Base-by-base conservation (phyloP, 2,329 filamentous ascomycete species). In the Pestalotiopsis fici region DNA sequence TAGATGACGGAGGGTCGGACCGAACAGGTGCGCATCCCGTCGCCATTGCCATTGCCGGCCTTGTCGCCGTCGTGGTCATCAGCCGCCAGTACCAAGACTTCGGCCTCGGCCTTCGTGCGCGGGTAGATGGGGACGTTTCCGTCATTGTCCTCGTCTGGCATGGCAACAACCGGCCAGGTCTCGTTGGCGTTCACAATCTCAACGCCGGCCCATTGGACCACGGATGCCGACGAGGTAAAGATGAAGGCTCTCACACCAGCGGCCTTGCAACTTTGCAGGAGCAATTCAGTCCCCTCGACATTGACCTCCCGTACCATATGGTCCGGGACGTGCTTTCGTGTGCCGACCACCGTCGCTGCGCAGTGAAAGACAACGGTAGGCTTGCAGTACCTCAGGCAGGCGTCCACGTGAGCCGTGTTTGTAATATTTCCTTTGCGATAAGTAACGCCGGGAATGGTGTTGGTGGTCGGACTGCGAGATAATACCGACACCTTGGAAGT, bases 301-400 rank as follows among this genome's bases (percentile, higher is more conserved):
- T 92, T 92, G 63, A 91, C 84, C 65, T 84, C 83, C 69, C 84
- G 85, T 66, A 91, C 81, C 43, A 84, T 76, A 35, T 81, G 78
- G 68, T 83, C 81, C 15, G 69, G 18, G 39, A 69, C 43, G 21
- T 57, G 37, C 27, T 62, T 68, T 6, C 69, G 64, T 1, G 66
- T 59, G 1, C 68, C 67, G 3, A 69, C 68, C 55, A 73, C 69
- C 13, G 68, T 56, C 76, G 83, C 70, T 1, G 89, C 90, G 0
- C 88, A 90, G 73, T 92, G 90, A 62, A 92, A 85, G 2, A 93
- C 87, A 2, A 90, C 82, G 68, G 87, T 83, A 0, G 90, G 89
- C 69, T 82, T 83, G 13, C 83, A 83, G 65, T 82, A 80, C 12
- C 77, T 71, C 69, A 92, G 86, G 11, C 77, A 73, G 7, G 82